phyloP scores from a whole-genome alignment of 208 protist species.

The Acanthamoeba healyi region DNA sequence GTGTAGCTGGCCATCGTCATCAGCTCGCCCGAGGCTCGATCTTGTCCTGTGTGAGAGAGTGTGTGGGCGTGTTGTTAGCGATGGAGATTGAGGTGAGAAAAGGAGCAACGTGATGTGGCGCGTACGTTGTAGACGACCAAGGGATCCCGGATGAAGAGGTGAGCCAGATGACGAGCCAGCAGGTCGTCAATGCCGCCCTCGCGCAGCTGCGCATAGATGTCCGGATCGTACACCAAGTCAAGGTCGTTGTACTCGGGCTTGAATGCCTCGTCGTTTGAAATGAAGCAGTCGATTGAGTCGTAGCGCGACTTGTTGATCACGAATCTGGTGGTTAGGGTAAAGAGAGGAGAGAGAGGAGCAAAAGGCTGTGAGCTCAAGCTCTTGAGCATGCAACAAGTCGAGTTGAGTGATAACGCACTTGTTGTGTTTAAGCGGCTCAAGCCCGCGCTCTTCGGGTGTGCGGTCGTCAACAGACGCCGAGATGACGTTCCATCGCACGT shows the following conservation, averaged over 20 bases:
- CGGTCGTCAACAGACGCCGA: constrained; percentile 97
- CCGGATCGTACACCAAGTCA: constrained; percentile 79
- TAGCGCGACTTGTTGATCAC: constrained; percentile 97
- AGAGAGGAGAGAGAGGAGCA: neutral
- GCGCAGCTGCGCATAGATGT: constrained; percentile 78
- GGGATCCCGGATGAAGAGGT: constrained; percentile 99
- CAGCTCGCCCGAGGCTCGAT: constrained; percentile 90
- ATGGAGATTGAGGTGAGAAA: neutral
- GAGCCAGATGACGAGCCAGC: constrained; percentile 96
- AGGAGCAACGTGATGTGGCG: neutral
- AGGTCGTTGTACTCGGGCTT: constrained; percentile 93
- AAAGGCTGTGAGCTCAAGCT: neutral
- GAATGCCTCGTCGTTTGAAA: constrained; percentile 90
- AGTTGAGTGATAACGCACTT: too few relatives aligned
- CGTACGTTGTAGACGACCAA: constrained; percentile 95
- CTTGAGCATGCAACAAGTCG: too few relatives aligned
- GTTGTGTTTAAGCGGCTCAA: constrained; percentile 37
- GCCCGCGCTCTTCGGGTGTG: constrained; percentile 87
- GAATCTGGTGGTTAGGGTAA: constrained; percentile 83
- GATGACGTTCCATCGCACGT: constrained; percentile 97
- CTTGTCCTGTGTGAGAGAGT: constrained; percentile 92
- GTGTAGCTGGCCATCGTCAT: constrained; percentile 95
- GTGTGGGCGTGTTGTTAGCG: constrained; percentile 76
- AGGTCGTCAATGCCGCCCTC: constrained; percentile 93
- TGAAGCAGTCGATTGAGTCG: constrained; percentile 96